Percentiles rank a stretch among this genome's conserved stretches.
phyloP scores from a whole-genome alignment of 2,329 filamentous ascomycete species.

The Rhynchosporium agropyri region DNA sequence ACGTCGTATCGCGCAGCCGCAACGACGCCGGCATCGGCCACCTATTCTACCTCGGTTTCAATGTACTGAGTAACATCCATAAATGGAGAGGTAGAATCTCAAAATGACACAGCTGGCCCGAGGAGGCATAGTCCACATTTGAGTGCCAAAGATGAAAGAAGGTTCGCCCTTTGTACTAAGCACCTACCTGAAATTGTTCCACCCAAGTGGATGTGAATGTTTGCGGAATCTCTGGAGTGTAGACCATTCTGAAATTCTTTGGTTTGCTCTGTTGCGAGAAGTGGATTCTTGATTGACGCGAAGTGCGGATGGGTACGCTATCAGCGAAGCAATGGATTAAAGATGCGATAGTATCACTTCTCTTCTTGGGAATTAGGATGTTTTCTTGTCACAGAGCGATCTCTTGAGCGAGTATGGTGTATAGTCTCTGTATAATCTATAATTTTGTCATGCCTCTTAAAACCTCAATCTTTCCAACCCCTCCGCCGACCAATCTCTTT shows the following conservation, averaged over 20 bases:
- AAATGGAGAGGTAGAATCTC: background rate
- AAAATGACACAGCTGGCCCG: background rate
- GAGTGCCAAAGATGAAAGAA: background rate
- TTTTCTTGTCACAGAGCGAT: no score
- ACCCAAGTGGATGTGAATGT: background rate
- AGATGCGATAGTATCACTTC: background rate
- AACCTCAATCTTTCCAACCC: conserved; percentile 38
- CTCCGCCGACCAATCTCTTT: conserved; percentile 58
- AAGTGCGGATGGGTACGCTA: background rate
- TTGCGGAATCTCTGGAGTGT: background rate
- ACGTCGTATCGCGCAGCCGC: background rate
- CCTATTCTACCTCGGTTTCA: background rate
- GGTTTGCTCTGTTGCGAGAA: background rate
- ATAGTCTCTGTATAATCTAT: background rate
- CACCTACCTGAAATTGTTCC: background rate
- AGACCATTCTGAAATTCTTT: background rate
- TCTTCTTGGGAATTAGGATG: no score
- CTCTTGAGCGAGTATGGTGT: background rate
- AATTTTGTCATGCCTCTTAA: background rate
- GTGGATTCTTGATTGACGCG: background rate
- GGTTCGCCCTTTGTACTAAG: conserved; percentile 10
- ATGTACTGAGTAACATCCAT: background rate
- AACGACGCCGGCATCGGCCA: background rate
- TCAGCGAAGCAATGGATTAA: background rate
- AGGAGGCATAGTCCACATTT: background rate